Conservation (phyloP, 768 basidiomycete genomes). For the Lentinula lateritia region DNA sequence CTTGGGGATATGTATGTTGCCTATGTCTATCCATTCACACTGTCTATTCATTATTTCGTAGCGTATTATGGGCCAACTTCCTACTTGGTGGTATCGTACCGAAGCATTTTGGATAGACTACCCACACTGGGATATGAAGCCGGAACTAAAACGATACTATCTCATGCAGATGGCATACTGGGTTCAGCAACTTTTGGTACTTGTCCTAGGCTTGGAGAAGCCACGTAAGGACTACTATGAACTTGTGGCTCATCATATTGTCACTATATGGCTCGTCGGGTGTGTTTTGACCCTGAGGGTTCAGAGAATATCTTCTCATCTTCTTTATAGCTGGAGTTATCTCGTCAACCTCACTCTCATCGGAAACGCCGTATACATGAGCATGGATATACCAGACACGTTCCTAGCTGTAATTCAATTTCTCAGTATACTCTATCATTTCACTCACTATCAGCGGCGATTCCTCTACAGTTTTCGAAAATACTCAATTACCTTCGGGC, state of each 20-base stretch:
- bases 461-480: constrained; percentile 62
- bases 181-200: constrained; percentile 88
- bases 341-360: constrained; percentile 76
- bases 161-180: constrained; percentile 92
- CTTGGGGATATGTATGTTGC: constrained; percentile 50
- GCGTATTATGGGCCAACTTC: constrained; percentile 78
- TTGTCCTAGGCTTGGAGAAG: constrained; percentile 84
- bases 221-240: constrained; percentile 89
- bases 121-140: constrained; percentile 85
- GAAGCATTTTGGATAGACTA: constrained; percentile 87
- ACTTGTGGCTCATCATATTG: constrained; percentile 84
- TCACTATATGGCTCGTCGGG: constrained; percentile 93
- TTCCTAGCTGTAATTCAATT: constrained; percentile 67
- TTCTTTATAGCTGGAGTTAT: constrained; percentile 70
- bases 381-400: constrained; percentile 94
- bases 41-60: constrained; percentile 21
- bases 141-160: constrained; percentile 86
- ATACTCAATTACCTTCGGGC: constrained; percentile 80
- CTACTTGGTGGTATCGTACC: constrained; percentile 84
- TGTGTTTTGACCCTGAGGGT: constrained; percentile 28
- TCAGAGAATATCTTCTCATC: not conserved
- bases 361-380: constrained; percentile 88
- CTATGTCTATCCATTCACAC: not conserved
- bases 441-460: not conserved
- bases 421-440: not conserved